Percentiles rank a stretch among this genome's conserved stretches.
phyloP scores from a whole-genome alignment of 306 rosid genomes.

The Acacia melanoxylon region DNA sequence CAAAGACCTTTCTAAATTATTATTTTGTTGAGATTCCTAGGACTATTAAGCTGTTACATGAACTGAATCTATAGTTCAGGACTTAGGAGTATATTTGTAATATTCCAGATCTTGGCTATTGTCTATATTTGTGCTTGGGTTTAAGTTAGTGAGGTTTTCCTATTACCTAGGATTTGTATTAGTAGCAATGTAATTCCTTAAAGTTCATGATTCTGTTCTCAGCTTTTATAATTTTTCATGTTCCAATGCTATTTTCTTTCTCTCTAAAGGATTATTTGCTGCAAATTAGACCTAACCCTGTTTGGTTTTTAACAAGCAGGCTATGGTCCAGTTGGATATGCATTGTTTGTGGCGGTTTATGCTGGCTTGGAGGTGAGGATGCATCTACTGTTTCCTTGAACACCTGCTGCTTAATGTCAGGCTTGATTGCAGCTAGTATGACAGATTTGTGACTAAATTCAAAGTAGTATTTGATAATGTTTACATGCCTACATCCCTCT shows the following conservation, averaged over 20 bases:
- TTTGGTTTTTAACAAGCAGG: slow-evolving; percentile 51
- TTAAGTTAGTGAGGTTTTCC: not conserved
- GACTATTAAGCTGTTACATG: not conserved
- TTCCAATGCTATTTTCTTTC: not conserved
- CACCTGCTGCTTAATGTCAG: not conserved
- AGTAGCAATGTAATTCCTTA: not conserved
- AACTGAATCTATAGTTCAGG: not conserved
- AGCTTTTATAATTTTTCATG: not conserved
- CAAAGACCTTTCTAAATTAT: not conserved
- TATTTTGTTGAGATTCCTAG: not conserved
- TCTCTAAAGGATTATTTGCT: not conserved
- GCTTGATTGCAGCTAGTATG: not conserved
- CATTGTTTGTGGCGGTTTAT: slow-evolving; percentile 87
- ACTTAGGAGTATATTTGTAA: not conserved
- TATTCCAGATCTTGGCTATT: not conserved
- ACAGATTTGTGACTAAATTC: not conserved
- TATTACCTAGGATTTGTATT: not conserved
- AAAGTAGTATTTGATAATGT: not conserved
- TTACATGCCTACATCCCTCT: not conserved
- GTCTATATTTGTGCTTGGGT: not conserved
- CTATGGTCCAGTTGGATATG: slow-evolving; percentile 96
- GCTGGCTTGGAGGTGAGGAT: slow-evolving; percentile 87
- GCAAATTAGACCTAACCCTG: not conserved
- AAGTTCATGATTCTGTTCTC: not conserved
- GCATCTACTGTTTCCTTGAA: slow-evolving; percentile 22